Evolutionary conservation across 441 rosid genomes (phyloP), one percentile per base, ranked within the genome.

Genomic region (Omphalea diandra): DNA sequence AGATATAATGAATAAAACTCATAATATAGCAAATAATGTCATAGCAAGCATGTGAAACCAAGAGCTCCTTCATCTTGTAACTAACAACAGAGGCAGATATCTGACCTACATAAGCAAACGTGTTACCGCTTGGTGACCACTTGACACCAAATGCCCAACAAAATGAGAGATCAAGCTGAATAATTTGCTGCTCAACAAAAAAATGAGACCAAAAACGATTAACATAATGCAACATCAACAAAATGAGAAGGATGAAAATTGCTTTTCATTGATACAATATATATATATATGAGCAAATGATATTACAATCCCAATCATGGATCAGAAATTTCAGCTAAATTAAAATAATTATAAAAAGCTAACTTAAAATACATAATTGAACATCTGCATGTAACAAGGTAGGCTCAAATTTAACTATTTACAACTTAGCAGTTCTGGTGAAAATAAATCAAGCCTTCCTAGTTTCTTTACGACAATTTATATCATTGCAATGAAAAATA

Each of bases 131-230:
- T 14, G 99, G 99, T 43, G 99, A 95, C 99, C 99, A 95, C 82
- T 87, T 90, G 72, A 90, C 99, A 75, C 98, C 98, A 87, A 95
- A 95, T 72, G 98, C 92, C 99, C 99, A 95, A 56, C 98, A 90
- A 86, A 77, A 84, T 71, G 98, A 90, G 72, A 95, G 98, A 84
- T 93, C 99, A 76, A 95, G 99, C 87, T 93, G 99, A 75, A 95
- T 70, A 74, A 95, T 89, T 95, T 86, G 98, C 99, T 95, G 95
- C 78, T 35, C 58, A 50, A 76, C 60, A 74, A 64, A 72, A n/a
- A 81, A 68, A 40, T 54, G 17, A 24, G 62, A 65, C 38, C 2
- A 60, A 56, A 63, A 69, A 29, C 29, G 53, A 26, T 52, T 52
- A 65, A 44, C 26, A 43, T 2, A 7, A 33, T 46, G 44, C 46